Conservation (phyloP, 176 grass and related monocot genomes). For the Oryza meyeriana region DNA sequence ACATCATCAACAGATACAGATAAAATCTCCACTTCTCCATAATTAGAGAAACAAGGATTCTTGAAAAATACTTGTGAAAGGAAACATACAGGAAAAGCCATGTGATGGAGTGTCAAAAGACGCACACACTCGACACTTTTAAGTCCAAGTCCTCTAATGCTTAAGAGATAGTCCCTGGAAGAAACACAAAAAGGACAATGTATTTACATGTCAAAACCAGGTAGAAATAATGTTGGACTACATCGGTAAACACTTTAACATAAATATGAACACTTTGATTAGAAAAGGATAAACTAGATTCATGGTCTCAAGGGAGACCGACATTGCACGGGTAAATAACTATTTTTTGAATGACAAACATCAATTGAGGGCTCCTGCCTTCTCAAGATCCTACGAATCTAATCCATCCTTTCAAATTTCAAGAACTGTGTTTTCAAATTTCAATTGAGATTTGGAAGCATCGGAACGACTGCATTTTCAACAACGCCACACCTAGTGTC, state of each 20-base stretch:
- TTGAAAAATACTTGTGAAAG: background rate
- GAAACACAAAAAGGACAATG: slow-evolving; percentile 23
- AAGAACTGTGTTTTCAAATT: no score
- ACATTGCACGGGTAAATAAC: background rate
- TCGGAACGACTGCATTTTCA: no score
- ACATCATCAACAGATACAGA: slow-evolving; percentile 23
- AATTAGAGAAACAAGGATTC: background rate
- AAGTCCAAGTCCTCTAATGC: slow-evolving; percentile 73
- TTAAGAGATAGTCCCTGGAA: slow-evolving; percentile 76
- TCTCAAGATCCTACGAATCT: slow-evolving; percentile 6
- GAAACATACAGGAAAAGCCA: slow-evolving; percentile 68
- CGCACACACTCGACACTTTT: slow-evolving; percentile 88
- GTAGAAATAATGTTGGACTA: background rate
- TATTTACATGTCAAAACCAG: slow-evolving; percentile 22
- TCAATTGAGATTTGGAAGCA: no score
- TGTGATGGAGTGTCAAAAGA: slow-evolving; percentile 82
- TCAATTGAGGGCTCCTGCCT: background rate
- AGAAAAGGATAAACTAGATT: background rate
- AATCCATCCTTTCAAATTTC: background rate
- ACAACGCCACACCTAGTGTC: no score
- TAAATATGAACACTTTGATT: background rate
- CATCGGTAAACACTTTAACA: background rate
- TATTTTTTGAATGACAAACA: slow-evolving; percentile 3
- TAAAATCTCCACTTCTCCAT: slow-evolving; percentile 7
- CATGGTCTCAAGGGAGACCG: background rate